These are phyloP conservation scores for Scheffersomyces titani DNA, from an alignment of 1,139 yeast genomes.

Conservation along the genomic window DNA sequence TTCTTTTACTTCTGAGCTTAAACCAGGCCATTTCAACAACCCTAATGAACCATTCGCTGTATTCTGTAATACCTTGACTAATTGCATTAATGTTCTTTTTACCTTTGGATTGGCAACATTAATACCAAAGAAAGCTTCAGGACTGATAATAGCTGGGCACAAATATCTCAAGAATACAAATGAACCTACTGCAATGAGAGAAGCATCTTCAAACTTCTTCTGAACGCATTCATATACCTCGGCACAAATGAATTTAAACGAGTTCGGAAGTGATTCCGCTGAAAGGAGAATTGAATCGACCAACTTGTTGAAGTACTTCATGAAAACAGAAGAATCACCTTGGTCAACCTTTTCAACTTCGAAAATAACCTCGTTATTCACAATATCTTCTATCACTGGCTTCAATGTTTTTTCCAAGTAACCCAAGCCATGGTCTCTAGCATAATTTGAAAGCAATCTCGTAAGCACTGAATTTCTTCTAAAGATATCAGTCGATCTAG, in stretches of 20 bases:
- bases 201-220: constrained; percentile 67
- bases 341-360: constrained; percentile 63
- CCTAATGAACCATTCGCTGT: constrained; percentile 78
- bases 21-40: constrained; percentile 61
- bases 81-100: constrained; percentile 72
- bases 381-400: constrained; percentile 57
- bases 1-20: constrained; percentile 43
- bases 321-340: constrained; percentile 51
- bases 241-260: constrained; percentile 73
- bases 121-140: constrained; percentile 63
- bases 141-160: constrained; percentile 91
- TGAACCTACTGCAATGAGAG: constrained; percentile 79
- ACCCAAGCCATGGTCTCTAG: constrained; percentile 63
- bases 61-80: constrained; percentile 85
- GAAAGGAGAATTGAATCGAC: constrained; percentile 65
- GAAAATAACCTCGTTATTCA: constrained; percentile 51
- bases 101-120: constrained; percentile 48
- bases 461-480: constrained; percentile 85
- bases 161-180: constrained; percentile 81
- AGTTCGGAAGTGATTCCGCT: constrained; percentile 61
- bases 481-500: constrained; percentile 69
- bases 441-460: constrained; percentile 68
- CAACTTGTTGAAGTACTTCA: constrained; percentile 57
- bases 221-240: constrained; percentile 67
- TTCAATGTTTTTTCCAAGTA: constrained; percentile 56